phyloP scores from a whole-genome alignment of 2,329 filamentous ascomycete species.

The Septoria linicola region DNA sequence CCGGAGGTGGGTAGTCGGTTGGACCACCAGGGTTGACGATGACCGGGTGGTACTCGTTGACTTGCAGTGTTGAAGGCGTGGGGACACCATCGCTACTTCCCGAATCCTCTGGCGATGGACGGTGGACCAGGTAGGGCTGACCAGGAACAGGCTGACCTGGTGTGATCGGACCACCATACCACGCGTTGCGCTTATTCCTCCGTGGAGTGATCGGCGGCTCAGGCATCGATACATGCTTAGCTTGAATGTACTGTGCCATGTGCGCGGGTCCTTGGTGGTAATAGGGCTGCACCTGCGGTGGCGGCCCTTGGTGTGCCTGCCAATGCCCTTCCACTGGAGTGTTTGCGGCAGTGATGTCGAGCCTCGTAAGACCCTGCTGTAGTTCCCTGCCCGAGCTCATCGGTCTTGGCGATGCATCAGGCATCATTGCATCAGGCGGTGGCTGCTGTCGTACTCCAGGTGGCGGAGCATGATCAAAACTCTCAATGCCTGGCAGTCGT shows the following conservation, averaged over 20 bases:
- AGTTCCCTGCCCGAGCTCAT: constrained; percentile 52
- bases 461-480: constrained; percentile 74
- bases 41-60: constrained; percentile 52
- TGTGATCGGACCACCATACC: constrained; percentile 62
- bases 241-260: constrained; percentile 35
- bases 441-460: constrained; percentile 61
- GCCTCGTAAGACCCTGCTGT: constrained; percentile 63
- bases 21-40: constrained; percentile 54
- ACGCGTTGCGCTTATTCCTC: constrained; percentile 66
- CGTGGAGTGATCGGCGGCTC: constrained; percentile 53
- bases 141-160: constrained; percentile 22
- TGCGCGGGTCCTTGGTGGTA: constrained; percentile 21
- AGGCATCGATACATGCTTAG: constrained; percentile 41
- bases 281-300: constrained; percentile 24
- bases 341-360: constrained; percentile 59
- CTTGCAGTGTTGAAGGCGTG: constrained; percentile 51
- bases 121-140: constrained; percentile 36
- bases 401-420: constrained; percentile 53
- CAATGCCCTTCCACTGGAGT: constrained; percentile 36
- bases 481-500: constrained; percentile 85
- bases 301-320: constrained; percentile 27
- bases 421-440: constrained; percentile 72
- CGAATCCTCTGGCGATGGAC: constrained; percentile 56
- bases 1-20: constrained; percentile 46
- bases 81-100: constrained; percentile 57